Evolutionary conservation across 352 stramenopile species (phyloP).

Genomic region (Phytophthora ohioensis): DNA sequence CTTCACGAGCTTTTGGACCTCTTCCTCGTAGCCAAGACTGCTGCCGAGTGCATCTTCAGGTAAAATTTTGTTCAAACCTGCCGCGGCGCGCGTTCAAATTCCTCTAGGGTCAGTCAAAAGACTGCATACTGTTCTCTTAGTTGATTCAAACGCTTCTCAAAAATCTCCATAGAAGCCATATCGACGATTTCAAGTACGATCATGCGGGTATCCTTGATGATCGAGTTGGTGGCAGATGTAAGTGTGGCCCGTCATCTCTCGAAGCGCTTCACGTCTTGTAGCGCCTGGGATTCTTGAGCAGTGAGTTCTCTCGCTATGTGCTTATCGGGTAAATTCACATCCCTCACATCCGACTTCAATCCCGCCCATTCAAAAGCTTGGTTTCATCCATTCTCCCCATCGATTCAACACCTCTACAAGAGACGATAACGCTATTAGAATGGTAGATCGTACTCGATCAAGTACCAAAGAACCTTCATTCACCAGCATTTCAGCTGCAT

Average conservation of each 20-base stretch:
- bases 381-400: constrained; percentile 1
- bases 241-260: constrained; percentile 53
- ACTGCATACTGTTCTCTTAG: too few relatives aligned
- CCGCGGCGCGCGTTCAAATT: too few relatives aligned
- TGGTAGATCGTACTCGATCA: constrained; percentile 5
- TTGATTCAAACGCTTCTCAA: too few relatives aligned
- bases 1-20: not conserved
- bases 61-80: not conserved
- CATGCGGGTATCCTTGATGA: constrained; percentile 52
- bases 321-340: constrained; percentile 22
- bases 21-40: not conserved
- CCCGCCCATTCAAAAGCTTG: constrained; percentile 5
- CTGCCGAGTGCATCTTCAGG: not conserved
- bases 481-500: constrained; percentile 9
- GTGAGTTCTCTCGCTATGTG: constrained; percentile 35
- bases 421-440: constrained; percentile 7
- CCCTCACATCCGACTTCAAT: constrained; percentile 16
- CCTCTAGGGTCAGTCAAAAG: too few relatives aligned
- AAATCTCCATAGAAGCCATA: constrained; percentile 31
- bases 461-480: not conserved
- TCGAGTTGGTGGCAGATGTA: constrained; percentile 39
- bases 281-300: constrained; percentile 48
- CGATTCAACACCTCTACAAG: constrained; percentile 15
- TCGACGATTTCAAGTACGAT: constrained; percentile 52
- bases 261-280: constrained; percentile 58